Percentiles rank a stretch among this genome's conserved stretches.
These are phyloP conservation scores for Quercus gilva DNA, from an alignment of 306 rosid species.

Conservation along the genomic window DNA sequence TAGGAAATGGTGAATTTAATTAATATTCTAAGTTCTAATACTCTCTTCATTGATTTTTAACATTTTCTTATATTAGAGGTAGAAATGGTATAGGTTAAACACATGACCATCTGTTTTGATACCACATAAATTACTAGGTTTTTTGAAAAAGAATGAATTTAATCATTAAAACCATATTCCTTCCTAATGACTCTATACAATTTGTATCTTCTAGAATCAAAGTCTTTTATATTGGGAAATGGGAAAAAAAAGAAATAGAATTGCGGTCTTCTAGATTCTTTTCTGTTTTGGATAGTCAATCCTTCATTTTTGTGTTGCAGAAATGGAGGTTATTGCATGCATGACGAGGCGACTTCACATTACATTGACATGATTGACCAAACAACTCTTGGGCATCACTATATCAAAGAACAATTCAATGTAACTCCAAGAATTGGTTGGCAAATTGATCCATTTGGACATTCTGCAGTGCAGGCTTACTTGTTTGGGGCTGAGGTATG, in stretches of 20 bases:
- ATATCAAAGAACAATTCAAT: slow-evolving; percentile 61
- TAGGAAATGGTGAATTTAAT: slow-evolving; percentile 2
- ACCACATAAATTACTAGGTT: not conserved
- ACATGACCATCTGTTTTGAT: no score
- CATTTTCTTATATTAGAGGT: no score
- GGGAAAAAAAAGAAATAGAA: no score
- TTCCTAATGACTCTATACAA: no score
- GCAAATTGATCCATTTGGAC: slow-evolving; percentile 96
- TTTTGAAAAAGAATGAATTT: no score
- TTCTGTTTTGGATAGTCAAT: slow-evolving; percentile 52
- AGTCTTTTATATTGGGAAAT: no score
- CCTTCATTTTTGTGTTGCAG: slow-evolving; percentile 39
- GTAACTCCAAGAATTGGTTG: slow-evolving; percentile 74
- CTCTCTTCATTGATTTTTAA: no score
- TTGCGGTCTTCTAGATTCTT: not conserved
- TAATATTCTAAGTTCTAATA: not conserved
- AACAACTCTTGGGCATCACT: slow-evolving; percentile 85
- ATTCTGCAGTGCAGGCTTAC: slow-evolving; percentile 89
- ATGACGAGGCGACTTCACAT: slow-evolving; percentile 82
- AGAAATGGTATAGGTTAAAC: no score
- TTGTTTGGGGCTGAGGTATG: slow-evolving; percentile 71
- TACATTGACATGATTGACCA: slow-evolving; percentile 91
- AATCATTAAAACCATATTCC: no score
- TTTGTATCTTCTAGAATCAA: no score
- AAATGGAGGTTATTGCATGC: slow-evolving; percentile 96